phyloP scores from a whole-genome alignment of 805 yeast species.

The Spathaspora girioi region DNA sequence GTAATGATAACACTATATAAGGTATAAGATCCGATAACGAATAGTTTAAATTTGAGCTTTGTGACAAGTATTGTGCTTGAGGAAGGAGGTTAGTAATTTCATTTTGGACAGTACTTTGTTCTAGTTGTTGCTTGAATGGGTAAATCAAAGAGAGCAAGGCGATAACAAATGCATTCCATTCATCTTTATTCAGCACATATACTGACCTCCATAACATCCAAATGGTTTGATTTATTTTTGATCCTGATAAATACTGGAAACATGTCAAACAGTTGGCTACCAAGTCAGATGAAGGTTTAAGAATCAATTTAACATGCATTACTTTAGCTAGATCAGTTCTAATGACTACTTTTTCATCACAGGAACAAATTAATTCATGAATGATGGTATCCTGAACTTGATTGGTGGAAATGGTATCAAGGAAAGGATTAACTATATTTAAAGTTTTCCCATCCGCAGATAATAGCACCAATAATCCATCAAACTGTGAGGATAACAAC shows the following conservation, averaged over 20 bases:
- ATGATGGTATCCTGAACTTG: conserved; percentile 15
- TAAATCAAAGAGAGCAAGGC: conserved; percentile 47
- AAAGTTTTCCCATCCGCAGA: conserved; percentile 27
- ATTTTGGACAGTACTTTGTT: conserved; percentile 14
- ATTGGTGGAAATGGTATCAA: conserved; percentile 39
- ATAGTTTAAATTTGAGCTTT: conserved; percentile 28
- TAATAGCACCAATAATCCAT: conserved; percentile 46
- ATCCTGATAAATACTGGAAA: conserved; percentile 53
- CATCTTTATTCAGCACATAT: conserved; percentile 39
- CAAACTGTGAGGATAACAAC: conserved; percentile 28
- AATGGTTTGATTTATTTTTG: conserved; percentile 53
- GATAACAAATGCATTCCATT: conserved; percentile 59
- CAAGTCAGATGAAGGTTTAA: conserved; percentile 44
- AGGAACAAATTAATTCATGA: conserved; percentile 22
- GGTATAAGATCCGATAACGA: conserved; percentile 55
- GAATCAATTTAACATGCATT: conserved; percentile 27
- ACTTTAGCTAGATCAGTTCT: conserved; percentile 16
- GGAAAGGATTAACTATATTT: conserved; percentile 53
- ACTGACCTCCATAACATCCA: conserved; percentile 65
- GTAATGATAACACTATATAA: conserved; percentile 63
- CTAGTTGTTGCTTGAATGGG: conserved; percentile 35
- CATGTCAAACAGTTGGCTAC: conserved; percentile 46
- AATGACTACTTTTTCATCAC: conserved; percentile 25
- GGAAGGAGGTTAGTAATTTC: conserved; percentile 29
- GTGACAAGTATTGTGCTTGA: conserved; percentile 24